phyloP scores from a whole-genome alignment of 768 basidiomycete species.

The Rickenella mellea region DNA sequence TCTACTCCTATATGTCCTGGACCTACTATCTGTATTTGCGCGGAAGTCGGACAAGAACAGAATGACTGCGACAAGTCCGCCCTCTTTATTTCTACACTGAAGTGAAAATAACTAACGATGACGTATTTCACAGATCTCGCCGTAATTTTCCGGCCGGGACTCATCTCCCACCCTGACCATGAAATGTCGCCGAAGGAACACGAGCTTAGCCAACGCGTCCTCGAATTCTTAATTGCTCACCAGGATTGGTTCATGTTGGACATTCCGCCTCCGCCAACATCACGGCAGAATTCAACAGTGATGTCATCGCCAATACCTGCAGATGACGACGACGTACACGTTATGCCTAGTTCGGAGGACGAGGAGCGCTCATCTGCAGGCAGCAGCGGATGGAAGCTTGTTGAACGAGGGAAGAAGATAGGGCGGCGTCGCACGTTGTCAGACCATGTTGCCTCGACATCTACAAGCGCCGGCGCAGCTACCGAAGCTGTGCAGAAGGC shows the following conservation, averaged over 20 bases:
- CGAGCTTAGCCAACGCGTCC: slow-evolving; percentile 76
- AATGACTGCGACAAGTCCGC: slow-evolving; percentile 91
- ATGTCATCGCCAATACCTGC: slow-evolving; percentile 9
- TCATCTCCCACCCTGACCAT: slow-evolving; percentile 83
- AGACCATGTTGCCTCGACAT: background rate
- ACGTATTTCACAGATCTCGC: slow-evolving; percentile 65
- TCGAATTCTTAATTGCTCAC: slow-evolving; percentile 93
- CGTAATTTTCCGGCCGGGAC: slow-evolving; percentile 92
- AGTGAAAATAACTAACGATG: background rate
- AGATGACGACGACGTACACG: slow-evolving; percentile 11
- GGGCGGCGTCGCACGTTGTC: slow-evolving; percentile 30
- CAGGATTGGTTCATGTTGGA: slow-evolving; percentile 94
- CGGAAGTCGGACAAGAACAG: slow-evolving; percentile 85
- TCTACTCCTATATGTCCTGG: slow-evolving; percentile 93
- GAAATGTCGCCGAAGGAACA: slow-evolving; percentile 83
- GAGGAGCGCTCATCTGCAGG: slow-evolving; percentile 34
- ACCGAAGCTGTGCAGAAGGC: no score
- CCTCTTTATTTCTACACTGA: slow-evolving; percentile 1
- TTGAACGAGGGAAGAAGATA: slow-evolving; percentile 34
- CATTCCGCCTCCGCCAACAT: slow-evolving; percentile 57
- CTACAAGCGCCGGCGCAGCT: background rate
- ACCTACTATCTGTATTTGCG: slow-evolving; percentile 91
- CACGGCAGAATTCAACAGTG: slow-evolving; percentile 18
- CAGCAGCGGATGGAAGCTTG: slow-evolving; percentile 46
- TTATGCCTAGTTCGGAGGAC: slow-evolving; percentile 15